phyloP scores from a whole-genome alignment of 352 stramenopile genomes.

The Phytophthora ohioensis region DNA sequence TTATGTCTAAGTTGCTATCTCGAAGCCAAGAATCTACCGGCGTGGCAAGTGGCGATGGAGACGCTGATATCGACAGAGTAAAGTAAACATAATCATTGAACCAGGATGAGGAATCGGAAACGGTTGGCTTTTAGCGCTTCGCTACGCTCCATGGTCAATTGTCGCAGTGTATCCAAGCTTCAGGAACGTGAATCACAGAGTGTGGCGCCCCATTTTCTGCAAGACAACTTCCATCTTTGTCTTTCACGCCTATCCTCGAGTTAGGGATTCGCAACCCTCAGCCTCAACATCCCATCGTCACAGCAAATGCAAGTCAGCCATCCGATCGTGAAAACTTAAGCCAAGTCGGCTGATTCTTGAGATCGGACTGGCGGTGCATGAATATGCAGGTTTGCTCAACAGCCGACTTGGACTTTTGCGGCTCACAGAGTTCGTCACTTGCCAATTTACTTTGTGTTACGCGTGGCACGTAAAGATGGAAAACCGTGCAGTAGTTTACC shows the following conservation, averaged over 20 bases:
- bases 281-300: conserved; percentile 11
- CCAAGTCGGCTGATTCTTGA: conserved; percentile 32
- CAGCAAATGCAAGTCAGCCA: conserved; percentile 3
- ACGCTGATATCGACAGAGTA: conserved; percentile 16
- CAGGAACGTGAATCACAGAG: not conserved
- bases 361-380: conserved; percentile 26
- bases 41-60: conserved; percentile 52
- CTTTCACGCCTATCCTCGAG: conserved; percentile 21
- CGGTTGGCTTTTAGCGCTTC: not conserved
- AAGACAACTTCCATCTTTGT: conserved; percentile 8
- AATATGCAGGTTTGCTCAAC: conserved; percentile 7
- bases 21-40: conserved; percentile 46
- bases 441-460: not conserved
- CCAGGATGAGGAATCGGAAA: not conserved
- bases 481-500: conserved; percentile 13
- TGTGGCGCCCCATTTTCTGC: conserved; percentile 13
- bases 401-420: conserved; percentile 12
- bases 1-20: conserved; percentile 68
- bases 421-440: conserved; percentile 27
- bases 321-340: conserved; percentile 18
- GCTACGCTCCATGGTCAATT: conserved; percentile 13
- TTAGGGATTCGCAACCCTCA: conserved; percentile 17
- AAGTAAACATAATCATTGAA: not conserved
- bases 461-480: conserved; percentile 25
- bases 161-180: conserved; percentile 10